Conservation (phyloP, 75 land plant genomes). For the Pseudotsuga menziesii region DNA sequence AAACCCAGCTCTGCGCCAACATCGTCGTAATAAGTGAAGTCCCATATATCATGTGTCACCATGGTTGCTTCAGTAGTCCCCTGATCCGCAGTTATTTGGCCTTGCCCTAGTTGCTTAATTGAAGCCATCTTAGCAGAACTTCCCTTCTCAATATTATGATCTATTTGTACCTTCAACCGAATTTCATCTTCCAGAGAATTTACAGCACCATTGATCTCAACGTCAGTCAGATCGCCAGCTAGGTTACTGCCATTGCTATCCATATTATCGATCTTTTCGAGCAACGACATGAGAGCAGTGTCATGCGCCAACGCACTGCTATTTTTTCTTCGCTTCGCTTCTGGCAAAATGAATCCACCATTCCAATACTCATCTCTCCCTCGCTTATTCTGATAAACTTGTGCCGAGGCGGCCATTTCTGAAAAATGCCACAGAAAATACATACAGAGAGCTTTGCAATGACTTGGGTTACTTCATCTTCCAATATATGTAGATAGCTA, state of each 20-base stretch:
- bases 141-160: not conserved
- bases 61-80: not conserved
- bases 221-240: not conserved
- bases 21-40: not conserved
- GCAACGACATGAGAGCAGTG: not conserved
- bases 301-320: not conserved
- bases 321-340: not conserved
- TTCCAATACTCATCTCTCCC: conserved; percentile 1
- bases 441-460: too few species aligned
- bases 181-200: not conserved
- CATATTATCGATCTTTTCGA: not conserved
- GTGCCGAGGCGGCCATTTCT: too few species aligned
- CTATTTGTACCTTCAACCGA: not conserved
- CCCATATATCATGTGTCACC: not conserved
- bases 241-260: not conserved
- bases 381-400: conserved; percentile 1
- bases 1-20: not conserved
- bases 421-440: too few species aligned
- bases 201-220: not conserved
- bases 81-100: not conserved
- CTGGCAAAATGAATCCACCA: not conserved
- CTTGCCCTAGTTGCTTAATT: not conserved
- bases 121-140: not conserved
- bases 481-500: too few species aligned
- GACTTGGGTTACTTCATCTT: too few species aligned